A percentile compares a stretch with the other conserved stretches of the same genome.
Evolutionary conservation across 192 early-diverging fungal genomes (phyloP).

Genomic region (Entomortierella chlamydospora): DNA sequence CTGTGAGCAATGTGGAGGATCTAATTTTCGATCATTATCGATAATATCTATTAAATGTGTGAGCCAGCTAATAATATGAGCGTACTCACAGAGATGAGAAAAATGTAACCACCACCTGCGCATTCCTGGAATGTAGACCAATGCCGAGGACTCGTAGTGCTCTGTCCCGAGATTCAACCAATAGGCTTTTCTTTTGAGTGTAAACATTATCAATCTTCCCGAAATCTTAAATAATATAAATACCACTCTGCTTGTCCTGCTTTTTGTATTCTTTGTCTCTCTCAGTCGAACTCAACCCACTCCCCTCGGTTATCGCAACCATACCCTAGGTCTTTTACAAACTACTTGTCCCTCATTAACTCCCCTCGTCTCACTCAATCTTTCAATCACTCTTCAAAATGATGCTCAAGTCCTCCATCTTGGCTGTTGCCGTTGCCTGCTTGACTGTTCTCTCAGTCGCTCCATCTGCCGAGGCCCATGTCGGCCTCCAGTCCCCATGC

Average conservation of each 20-base stretch:
- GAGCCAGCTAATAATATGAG: neutral
- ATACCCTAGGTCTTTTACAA: neutral
- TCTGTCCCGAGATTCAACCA: too few relatives aligned
- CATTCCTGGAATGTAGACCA: too few relatives aligned
- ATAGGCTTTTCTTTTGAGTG: too few relatives aligned
- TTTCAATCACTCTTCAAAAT: slow-evolving; percentile 3
- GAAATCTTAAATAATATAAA: too few relatives aligned
- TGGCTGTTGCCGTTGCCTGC: slow-evolving; percentile 19
- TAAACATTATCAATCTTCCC: too few relatives aligned
- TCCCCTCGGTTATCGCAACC: slow-evolving; percentile 2
- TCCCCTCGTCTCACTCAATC: neutral
- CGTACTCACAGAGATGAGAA: too few relatives aligned
- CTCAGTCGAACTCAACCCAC: neutral
- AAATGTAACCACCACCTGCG: too few relatives aligned
- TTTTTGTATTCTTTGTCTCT: neutral
- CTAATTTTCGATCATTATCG: neutral
- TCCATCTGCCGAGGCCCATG: slow-evolving; percentile 53
- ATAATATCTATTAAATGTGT: neutral
- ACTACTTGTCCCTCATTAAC: neutral
- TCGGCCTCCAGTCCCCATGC: slow-evolving; percentile 57
- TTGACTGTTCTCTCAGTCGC: slow-evolving; percentile 35
- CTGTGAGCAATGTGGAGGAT: too few relatives aligned
- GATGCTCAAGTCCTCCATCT: slow-evolving; percentile 38
- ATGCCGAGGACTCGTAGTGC: too few relatives aligned
- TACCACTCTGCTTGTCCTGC: neutral